Evolutionary conservation across 2,329 filamentous ascomycete genomes (phyloP).

Genomic region (Colletotrichum orbiculare): DNA sequence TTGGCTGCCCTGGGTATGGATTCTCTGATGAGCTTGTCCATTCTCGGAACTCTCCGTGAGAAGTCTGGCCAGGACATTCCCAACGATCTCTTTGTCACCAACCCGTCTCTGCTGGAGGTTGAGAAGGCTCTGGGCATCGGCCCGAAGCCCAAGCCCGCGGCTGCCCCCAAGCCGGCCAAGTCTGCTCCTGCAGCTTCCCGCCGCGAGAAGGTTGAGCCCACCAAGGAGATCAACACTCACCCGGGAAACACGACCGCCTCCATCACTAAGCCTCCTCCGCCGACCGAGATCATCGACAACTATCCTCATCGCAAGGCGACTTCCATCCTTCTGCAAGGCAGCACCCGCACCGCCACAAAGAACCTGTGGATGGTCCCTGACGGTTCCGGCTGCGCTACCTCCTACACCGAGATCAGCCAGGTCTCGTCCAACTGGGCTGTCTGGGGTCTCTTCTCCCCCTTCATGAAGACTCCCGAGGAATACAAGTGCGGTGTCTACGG

Average conservation of each 20-base stretch:
- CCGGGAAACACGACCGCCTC: slow-evolving; percentile 57
- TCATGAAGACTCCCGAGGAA: slow-evolving; percentile 69
- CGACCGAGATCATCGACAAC: slow-evolving; percentile 51
- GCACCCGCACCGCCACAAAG: slow-evolving; percentile 53
- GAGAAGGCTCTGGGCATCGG: slow-evolving; percentile 70
- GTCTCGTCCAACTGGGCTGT: slow-evolving; percentile 60
- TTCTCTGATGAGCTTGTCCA: slow-evolving; percentile 67
- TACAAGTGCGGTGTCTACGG: slow-evolving; percentile 67
- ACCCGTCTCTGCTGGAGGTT: slow-evolving; percentile 72
- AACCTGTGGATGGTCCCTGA: slow-evolving; percentile 67
- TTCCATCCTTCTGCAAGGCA: slow-evolving; percentile 62
- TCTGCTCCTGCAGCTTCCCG: slow-evolving; percentile 27
- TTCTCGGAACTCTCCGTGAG: slow-evolving; percentile 65
- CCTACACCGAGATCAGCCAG: slow-evolving; percentile 71
- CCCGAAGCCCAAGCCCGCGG: slow-evolving; percentile 51
- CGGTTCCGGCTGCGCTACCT: slow-evolving; percentile 71
- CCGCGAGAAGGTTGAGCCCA: slow-evolving; percentile 39
- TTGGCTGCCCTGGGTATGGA: slow-evolving; percentile 69
- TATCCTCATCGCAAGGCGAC: slow-evolving; percentile 63
- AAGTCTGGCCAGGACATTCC: slow-evolving; percentile 65
- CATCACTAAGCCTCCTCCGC: slow-evolving; percentile 56
- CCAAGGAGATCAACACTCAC: slow-evolving; percentile 42
- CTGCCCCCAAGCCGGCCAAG: slow-evolving; percentile 45
- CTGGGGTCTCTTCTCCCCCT: slow-evolving; percentile 69
- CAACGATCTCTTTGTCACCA: slow-evolving; percentile 69